Evolutionary conservation across 2,329 filamentous ascomycete species (phyloP).

Genomic region (Fusarium mundagurra): DNA sequence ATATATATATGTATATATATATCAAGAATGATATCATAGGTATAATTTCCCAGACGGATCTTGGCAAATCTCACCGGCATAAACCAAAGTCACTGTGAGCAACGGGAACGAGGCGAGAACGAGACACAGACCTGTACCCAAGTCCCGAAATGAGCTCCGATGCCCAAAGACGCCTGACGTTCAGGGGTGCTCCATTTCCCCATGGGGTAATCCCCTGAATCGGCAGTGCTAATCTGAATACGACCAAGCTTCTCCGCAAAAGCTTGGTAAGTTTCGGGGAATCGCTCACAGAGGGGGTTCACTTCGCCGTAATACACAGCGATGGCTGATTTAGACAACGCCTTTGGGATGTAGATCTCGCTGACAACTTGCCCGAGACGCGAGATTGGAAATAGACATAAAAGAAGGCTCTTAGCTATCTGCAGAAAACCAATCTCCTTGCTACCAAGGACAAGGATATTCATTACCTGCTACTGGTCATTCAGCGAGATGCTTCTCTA

Average conservation of each 20-base stretch:
- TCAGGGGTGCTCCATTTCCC: background rate
- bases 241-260: background rate
- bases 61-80: no score
- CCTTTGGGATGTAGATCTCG: background rate
- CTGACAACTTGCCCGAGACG: background rate
- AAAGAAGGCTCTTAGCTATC: background rate
- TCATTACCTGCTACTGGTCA: background rate
- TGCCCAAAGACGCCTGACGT: no score
- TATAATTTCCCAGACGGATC: no score
- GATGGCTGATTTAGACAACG: background rate
- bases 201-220: background rate
- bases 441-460: background rate
- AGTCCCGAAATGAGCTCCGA: no score
- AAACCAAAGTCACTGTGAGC: no score
- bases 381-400: background rate
- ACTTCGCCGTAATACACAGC: background rate
- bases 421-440: rapidly evolving
- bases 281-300: background rate
- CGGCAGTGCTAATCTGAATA: background rate
- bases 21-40: no score
- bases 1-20: no score
- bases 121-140: no score
- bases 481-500: background rate
- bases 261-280: background rate
- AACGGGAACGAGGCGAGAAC: no score